Conservation (phyloP, 2,329 filamentous ascomycete genomes). For the Fusarium burgessii region DNA sequence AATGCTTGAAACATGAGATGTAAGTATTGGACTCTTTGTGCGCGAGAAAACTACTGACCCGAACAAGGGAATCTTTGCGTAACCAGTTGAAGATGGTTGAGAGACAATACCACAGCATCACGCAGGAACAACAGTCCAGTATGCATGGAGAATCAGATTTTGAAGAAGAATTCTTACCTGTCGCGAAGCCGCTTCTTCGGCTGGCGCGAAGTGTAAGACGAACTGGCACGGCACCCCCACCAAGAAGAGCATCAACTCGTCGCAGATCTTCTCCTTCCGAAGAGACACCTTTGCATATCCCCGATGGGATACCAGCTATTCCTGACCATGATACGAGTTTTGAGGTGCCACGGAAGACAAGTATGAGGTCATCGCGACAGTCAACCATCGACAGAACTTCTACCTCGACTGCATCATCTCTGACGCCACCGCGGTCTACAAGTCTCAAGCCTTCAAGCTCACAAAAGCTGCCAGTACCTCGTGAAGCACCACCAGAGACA, state of each 20-base stretch:
- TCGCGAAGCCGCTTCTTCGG: neutral
- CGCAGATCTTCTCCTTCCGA: neutral
- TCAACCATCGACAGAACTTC: too few relatives aligned
- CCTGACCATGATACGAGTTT: too few relatives aligned
- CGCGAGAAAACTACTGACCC: neutral
- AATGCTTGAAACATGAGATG: neutral
- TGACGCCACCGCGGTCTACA: neutral
- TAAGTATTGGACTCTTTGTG: neutral
- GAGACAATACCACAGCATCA: neutral
- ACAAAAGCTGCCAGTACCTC: fast-evolving
- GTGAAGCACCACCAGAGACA: fast-evolving
- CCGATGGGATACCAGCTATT: neutral
- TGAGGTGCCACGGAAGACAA: neutral
- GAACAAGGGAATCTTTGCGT: neutral
- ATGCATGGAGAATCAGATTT: neutral
- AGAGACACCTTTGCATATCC: neutral
- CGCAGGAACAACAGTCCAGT: neutral
- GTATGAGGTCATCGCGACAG: neutral
- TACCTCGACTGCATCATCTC: neutral
- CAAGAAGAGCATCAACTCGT: neutral
- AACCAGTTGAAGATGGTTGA: neutral
- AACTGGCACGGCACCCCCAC: neutral
- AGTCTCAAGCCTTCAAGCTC: fast-evolving
- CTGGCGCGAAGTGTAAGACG: neutral
- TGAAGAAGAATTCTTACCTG: neutral